Evolutionary conservation across 768 basidiomycete species (phyloP).

Genomic region (Antrodiella citrinella): DNA sequence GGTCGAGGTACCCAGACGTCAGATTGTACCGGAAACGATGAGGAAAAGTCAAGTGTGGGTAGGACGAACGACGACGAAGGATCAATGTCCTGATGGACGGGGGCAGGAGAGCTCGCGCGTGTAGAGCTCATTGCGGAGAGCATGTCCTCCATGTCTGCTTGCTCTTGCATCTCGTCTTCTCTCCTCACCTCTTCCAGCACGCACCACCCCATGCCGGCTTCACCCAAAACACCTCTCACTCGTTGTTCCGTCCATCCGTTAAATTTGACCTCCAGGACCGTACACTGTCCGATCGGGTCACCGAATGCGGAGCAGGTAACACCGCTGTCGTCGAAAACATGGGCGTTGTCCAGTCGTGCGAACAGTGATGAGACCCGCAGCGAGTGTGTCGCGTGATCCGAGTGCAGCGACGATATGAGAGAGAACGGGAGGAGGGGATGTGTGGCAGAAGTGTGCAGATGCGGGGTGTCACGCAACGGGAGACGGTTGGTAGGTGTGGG

Average conservation of each 20-base stretch:
- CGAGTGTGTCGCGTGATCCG: conserved; percentile 45
- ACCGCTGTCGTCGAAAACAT: conserved; percentile 54
- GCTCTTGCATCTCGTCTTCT: conserved; percentile 13
- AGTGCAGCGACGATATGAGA: conserved; percentile 43
- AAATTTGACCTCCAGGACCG: conserved; percentile 61
- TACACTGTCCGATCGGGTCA: conserved; percentile 48
- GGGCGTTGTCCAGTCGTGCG: conserved; percentile 56
- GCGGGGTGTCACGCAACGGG: conserved; percentile 37
- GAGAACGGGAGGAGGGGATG: conserved; percentile 46
- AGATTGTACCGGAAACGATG: conserved; percentile 28
- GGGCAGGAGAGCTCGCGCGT: conserved; percentile 3
- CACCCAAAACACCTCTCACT: conserved; percentile 62
- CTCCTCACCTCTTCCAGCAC: conserved; percentile 47
- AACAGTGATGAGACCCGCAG: conserved; percentile 64
- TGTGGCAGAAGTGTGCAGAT: conserved; percentile 12
- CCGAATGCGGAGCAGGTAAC: conserved; percentile 59
- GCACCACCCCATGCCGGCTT: conserved; percentile 71
- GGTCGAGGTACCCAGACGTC: conserved; percentile 9
- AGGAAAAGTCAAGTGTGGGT: conserved; percentile 71
- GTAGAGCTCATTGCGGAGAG: conserved; percentile 20
- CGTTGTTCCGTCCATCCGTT: conserved; percentile 62
- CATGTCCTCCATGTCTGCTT: conserved; percentile 21
- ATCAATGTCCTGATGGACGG: conserved; percentile 29
- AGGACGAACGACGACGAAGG: conserved; percentile 63
- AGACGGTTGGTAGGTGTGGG: conserved; percentile 64